Base-by-base conservation (phyloP, 768 basidiomycete species). In the Infundibulicybe gibba region DNA sequence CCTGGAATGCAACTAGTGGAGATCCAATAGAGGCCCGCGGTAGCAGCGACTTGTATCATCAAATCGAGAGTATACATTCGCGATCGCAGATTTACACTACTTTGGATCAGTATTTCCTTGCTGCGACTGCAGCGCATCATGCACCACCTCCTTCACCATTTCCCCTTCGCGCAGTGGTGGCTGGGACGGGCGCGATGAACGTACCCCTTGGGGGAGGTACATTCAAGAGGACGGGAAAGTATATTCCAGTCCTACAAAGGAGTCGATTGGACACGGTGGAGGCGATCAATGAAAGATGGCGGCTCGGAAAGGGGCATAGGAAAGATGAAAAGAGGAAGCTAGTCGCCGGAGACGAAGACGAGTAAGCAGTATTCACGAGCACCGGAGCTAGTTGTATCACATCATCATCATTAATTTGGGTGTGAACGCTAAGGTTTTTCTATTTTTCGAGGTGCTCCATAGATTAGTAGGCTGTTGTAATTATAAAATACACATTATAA, bases 241-340 rank as follows among this genome's bases (percentile, higher is more conserved):
- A 94, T 54, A 70, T 78, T 12, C 82, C 82, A 6, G 53, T 99
- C 30, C 57, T 94, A 43, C 53, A 71, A 47, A 72, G 94, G 50
- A 78, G 81, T 45, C 72, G 90, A 44, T 65, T 87, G 21, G 87
- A 90, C 48, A 73, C 74, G 6, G 81, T 87, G 0, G 86, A 89
- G 31, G 77, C 80, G 12, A 75, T 79, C 17, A 95, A 97, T 60
- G 81, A 82, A 56, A 76, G 86, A 45, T 97, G 89, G 87, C 72
- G 84, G 50, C 57, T 73, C 14, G 86, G 86, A 10, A 83, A 83
- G 57, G 85, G 81, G 1, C 66, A 70, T 39, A 70, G 77, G 50
- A 70, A 64, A 54, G 65, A 65, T 12, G 74, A 67, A 49, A 65
- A 55, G 50, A 61, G 58, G 51, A 61, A 55, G 15, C 49, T 44